Evolutionary conservation across 1,284 basidiomycete species (phyloP), one percentile per base, ranked within the genome.

Genomic region (Wallemia hederae): DNA sequence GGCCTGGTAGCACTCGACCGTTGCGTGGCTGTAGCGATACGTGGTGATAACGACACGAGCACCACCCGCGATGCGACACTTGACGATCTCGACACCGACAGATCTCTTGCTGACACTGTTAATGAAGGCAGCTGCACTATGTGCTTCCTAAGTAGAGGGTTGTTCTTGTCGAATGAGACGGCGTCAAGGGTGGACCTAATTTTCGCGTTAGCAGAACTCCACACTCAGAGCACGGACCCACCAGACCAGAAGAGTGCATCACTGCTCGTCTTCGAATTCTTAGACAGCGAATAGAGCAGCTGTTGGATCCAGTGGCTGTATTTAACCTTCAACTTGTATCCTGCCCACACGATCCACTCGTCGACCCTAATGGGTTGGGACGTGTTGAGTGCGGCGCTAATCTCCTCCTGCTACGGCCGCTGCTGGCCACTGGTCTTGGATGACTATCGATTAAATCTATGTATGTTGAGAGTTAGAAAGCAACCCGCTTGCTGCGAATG

Each of bases 61-160:
- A 62, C 92, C 94, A 63, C 92, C 94, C 39, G 91, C 86, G 27
- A 98, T 78, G 17, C 98, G 78, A 65, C 92, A 94, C 72, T 96
- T 97, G 66, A 98, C 77, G 65, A 97, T 87, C 72, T 98, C 94
- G 62, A 94, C 84, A 65, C 92, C 92, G 67, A 98, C 98, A 2
- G 89, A 94, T 25, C 88, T 92, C 70, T 89, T 91, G 62, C 92
- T 92, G 61, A 97, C 94, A 71, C 94, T n/a, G n/a, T n/a, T n/a
- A n/a, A n/a, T n/a, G n/a, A n/a, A n/a, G 62, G 94, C 91, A 25
- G 84, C 91, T 14, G 92, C 79, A 96, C 81, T 68, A 98, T 80
- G 72, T 89, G 99, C 60, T 80, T 77, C 60, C 97, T 73, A 71
- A 98, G 92, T 14, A 81, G 78, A 39, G 84, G 76, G 67, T 96